Evolutionary conservation across 306 rosid species (phyloP).

Genomic region (Delonix regia): DNA sequence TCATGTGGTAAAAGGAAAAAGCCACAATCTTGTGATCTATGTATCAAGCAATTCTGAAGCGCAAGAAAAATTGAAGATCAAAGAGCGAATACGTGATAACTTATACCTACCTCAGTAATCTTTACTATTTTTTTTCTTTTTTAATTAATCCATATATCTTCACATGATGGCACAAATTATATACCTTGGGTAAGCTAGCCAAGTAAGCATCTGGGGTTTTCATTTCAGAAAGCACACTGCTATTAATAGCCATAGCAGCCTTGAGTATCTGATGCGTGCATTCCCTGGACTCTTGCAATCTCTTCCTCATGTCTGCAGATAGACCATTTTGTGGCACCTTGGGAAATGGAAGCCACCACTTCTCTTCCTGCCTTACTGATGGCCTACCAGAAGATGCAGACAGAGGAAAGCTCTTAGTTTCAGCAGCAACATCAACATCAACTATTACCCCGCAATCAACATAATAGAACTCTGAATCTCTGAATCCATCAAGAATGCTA

Average conservation of each 20-base stretch:
- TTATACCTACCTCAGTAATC: neutral
- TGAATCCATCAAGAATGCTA: constrained; percentile 49
- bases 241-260: constrained; percentile 60
- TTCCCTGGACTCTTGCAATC: constrained; percentile 50
- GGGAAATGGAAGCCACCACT: constrained; percentile 58
- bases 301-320: constrained; percentile 44
- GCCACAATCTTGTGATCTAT: neutral
- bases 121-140: neutral
- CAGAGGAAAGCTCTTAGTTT: constrained; percentile 1
- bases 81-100: neutral
- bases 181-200: constrained; percentile 53
- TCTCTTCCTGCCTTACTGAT: constrained; percentile 41
- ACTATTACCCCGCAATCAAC: constrained; percentile 46
- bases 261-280: constrained; percentile 56
- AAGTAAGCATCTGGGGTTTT: constrained; percentile 47
- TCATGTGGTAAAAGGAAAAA: neutral
- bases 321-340: constrained; percentile 50
- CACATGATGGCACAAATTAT: neutral
- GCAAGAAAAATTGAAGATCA: neutral
- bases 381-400: constrained; percentile 35
- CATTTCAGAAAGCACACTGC: constrained; percentile 47
- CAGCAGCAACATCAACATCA: constrained; percentile 39
- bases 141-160: neutral
- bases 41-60: neutral
- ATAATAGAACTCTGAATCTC: constrained; percentile 45